phyloP scores from a whole-genome alignment of 148 eudicot species.

The Dysphania ambrosioides region DNA sequence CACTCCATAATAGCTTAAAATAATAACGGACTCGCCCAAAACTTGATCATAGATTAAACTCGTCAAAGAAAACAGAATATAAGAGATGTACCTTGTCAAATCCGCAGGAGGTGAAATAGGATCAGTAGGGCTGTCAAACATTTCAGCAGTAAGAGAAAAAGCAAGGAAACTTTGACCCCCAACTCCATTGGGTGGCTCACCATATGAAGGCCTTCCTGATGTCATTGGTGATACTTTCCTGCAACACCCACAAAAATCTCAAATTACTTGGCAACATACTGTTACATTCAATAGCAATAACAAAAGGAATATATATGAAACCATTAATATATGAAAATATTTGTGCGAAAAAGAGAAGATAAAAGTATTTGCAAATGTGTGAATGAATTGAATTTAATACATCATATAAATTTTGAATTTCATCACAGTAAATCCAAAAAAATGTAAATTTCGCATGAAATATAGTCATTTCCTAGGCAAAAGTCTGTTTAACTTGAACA shows the following conservation, averaged over 20 bases:
- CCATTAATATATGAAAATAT: neutral
- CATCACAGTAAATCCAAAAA: neutral
- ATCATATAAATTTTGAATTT: neutral
- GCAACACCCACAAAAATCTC: slow-evolving; percentile 1
- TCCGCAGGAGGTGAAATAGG: slow-evolving; percentile 54
- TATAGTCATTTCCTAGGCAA: neutral
- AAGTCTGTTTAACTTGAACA: no score
- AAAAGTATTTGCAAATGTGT: no score
- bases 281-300: neutral
- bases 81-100: slow-evolving; percentile 51
- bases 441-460: slow-evolving; percentile 7
- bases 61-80: neutral
- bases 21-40: neutral
- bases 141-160: slow-evolving; percentile 50
- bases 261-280: no score
- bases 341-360: no score
- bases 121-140: slow-evolving; percentile 51
- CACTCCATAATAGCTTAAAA: neutral
- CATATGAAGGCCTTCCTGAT: slow-evolving; percentile 51
- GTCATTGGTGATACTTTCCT: slow-evolving; percentile 60
- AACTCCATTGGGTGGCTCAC: slow-evolving; percentile 42
- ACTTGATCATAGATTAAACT: neutral
- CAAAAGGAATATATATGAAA: neutral
- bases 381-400: neutral
- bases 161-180: slow-evolving; percentile 37